A percentile compares a stretch with the other conserved stretches of the same genome.
These are phyloP conservation scores for Euphorbia schlechtendalii DNA, from an alignment of 441 rosid species.

Conservation along the genomic window DNA sequence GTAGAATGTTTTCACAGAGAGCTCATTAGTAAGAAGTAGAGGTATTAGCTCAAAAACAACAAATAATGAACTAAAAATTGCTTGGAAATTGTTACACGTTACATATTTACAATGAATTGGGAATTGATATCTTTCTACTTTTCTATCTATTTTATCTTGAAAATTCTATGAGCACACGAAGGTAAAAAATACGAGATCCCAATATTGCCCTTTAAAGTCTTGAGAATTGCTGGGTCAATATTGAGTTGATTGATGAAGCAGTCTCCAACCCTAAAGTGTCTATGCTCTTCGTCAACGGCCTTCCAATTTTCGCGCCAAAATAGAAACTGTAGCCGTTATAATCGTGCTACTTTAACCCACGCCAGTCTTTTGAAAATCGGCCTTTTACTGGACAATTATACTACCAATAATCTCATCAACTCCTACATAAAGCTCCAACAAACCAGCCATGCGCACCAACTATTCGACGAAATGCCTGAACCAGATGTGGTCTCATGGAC, in stretches of 20 bases:
- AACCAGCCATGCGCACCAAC: conserved; percentile 25
- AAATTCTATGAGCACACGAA: no score
- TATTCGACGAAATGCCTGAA: conserved; percentile 65
- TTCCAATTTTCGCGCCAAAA: conserved; percentile 29
- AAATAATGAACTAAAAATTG: no score
- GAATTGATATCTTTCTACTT: no score
- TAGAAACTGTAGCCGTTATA: conserved; percentile 25
- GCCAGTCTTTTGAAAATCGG: conserved; percentile 39
- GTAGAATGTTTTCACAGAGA: no score
- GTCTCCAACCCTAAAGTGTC: background rate
- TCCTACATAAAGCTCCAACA: conserved; percentile 27
- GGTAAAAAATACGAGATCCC: no score
- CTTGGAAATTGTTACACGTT: no score
- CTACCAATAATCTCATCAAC: conserved; percentile 44
- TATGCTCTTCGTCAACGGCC: background rate
- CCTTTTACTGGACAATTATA: conserved; percentile 22
- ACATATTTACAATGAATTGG: no score
- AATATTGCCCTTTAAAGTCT: no score
- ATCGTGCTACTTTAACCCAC: conserved; percentile 27
- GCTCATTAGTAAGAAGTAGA: no score
- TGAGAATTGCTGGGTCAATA: no score
- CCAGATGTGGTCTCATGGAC: conserved; percentile 79
- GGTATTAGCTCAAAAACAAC: no score
- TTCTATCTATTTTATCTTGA: no score
- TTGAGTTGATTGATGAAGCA: background rate